These are phyloP conservation scores for Crithidia sp. DNA, from an alignment of 208 protist genomes.

Conservation along the genomic window DNA sequence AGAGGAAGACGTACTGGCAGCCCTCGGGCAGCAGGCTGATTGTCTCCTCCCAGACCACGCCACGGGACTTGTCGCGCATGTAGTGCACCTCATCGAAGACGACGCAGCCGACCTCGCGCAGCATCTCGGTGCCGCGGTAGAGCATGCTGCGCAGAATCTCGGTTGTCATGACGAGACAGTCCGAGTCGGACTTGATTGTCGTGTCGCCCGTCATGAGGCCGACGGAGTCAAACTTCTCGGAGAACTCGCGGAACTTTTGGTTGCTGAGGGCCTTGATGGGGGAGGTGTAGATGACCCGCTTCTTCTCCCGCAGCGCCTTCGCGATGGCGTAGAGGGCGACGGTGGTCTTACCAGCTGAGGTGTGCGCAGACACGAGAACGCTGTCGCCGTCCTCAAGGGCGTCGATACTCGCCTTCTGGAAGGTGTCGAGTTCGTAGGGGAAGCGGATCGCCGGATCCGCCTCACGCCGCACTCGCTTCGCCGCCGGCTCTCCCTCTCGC, in stretches of 20 bases:
- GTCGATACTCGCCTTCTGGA: conserved; percentile 95
- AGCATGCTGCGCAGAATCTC: conserved; percentile 99
- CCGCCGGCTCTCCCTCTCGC: conserved; percentile 33
- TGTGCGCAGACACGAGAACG: conserved; percentile 99
- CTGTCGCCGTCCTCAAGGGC: conserved; percentile 97
- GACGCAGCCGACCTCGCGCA: conserved; percentile 99
- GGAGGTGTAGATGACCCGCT: conserved; percentile 99
- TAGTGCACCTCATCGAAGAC: conserved; percentile 99
- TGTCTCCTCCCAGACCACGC: conserved; percentile 99
- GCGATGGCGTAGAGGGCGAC: conserved; percentile 99
- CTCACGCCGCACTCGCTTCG: conserved; percentile 75
- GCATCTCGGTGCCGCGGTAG: conserved; percentile 98
- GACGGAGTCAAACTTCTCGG: conserved; percentile 97
- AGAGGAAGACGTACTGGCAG: conserved; percentile 99
- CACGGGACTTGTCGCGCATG: conserved; percentile 99
- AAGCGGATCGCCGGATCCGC: conserved; percentile 91
- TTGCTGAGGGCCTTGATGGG: conserved; percentile 99
- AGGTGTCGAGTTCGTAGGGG: conserved; percentile 96
- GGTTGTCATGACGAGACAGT: conserved; percentile 99
- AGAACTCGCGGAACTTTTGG: conserved; percentile 99
- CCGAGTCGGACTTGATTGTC: conserved; percentile 97
- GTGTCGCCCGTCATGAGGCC: conserved; percentile 99
- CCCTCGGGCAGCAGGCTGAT: conserved; percentile 99
- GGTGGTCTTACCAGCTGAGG: conserved; percentile 99
- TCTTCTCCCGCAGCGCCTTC: conserved; percentile 96